These are phyloP conservation scores for Mycena belliarum DNA, from an alignment of 768 basidiomycete genomes.

Conservation along the genomic window DNA sequence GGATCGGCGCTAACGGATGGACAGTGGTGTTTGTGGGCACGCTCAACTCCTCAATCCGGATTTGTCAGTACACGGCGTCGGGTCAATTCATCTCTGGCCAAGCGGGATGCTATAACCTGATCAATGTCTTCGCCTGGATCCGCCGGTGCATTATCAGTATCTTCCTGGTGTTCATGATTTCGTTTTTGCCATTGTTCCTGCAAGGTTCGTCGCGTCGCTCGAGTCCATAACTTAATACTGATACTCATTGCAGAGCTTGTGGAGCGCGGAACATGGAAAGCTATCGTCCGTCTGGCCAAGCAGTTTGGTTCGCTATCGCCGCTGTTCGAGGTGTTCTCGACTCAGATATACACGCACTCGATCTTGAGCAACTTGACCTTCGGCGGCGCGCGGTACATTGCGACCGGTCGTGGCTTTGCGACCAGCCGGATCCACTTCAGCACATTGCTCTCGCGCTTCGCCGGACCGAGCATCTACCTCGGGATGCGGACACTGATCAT, in stretches of 20 bases:
- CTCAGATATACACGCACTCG: conserved; percentile 97
- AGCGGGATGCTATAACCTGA: conserved; percentile 91
- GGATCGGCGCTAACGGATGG: conserved; percentile 18
- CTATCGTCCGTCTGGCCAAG: conserved; percentile 87
- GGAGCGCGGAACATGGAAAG: conserved; percentile 91
- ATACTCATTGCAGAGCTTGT: conserved; percentile 68
- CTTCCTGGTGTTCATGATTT: conserved; percentile 97
- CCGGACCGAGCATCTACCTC: conserved; percentile 96
- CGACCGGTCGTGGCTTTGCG: conserved; percentile 98
- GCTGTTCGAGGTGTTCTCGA: conserved; percentile 96
- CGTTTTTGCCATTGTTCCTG: conserved; percentile 91
- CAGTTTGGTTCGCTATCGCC: conserved; percentile 95
- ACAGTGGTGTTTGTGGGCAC: conserved; percentile 95
- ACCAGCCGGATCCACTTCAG: conserved; percentile 94
- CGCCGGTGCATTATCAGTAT: conserved; percentile 95
- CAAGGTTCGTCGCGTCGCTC: conserved; percentile 62
- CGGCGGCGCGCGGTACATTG: conserved; percentile 97
- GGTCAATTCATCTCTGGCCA: conserved; percentile 80
- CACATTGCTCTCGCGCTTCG: conserved; percentile 98
- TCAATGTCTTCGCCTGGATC: conserved; percentile 94
- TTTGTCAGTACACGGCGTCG: conserved; percentile 77
- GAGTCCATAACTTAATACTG: conserved; percentile 16
- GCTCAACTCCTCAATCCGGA: conserved; percentile 72
- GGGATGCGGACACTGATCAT: conserved; percentile 93
- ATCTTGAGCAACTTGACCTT: conserved; percentile 97